A percentile compares a stretch with the other conserved stretches of the same genome.
phyloP scores from a whole-genome alignment of 768 basidiomycete species.

The Mrakia blollopis region DNA sequence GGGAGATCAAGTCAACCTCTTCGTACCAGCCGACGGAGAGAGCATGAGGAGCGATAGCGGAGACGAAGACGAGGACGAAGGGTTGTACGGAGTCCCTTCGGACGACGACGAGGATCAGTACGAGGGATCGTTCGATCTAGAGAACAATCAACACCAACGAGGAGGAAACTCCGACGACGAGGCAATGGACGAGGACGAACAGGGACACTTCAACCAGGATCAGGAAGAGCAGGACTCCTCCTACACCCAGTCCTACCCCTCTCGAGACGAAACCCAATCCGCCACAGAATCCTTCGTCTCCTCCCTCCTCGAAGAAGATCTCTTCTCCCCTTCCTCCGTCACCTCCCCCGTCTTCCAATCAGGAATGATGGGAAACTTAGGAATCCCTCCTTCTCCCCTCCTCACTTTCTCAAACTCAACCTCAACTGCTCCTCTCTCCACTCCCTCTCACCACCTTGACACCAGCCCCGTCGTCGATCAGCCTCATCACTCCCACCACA shows the following conservation, averaged over 20 bases:
- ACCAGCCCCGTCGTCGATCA: not conserved
- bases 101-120: constrained; percentile 12
- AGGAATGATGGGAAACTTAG: constrained; percentile 8
- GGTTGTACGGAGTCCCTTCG: not conserved
- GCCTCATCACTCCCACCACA: not conserved
- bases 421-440: too few species aligned
- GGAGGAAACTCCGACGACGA: constrained; percentile 5
- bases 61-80: not conserved
- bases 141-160: not conserved
- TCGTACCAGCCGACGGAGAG: constrained; percentile 53
- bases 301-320: constrained; percentile 7
- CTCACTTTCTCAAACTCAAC: too few species aligned
- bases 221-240: constrained; percentile 10
- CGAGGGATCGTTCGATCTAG: constrained; percentile 22
- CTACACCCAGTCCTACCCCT: not conserved
- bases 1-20: constrained; percentile 74
- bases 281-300: constrained; percentile 8
- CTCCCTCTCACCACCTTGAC: too few species aligned
- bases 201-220: too few species aligned
- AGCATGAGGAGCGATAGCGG: not conserved
- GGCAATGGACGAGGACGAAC: too few species aligned
- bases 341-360: not conserved
- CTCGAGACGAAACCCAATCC: not conserved
- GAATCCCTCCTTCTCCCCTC: not conserved
- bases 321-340: constrained; percentile 2